Evolutionary conservation across 495 filamentous ascomycete genomes (phyloP), one percentile per base, ranked within the genome.

Genomic region (Aspergillus kassunensis): DNA sequence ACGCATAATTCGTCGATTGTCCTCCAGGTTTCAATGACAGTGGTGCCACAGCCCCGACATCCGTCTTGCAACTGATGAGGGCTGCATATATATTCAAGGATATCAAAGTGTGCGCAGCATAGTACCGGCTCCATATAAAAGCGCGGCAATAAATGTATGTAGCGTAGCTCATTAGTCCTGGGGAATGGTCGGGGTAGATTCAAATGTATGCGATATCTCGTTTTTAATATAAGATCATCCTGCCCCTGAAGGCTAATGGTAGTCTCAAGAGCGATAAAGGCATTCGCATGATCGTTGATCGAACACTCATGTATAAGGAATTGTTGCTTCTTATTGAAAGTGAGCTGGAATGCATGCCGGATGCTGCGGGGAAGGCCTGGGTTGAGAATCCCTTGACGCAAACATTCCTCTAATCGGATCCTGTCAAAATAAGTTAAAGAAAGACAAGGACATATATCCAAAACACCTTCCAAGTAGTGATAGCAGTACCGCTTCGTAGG

Each of bases 371-470:
- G 51, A 39, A 45, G 21, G 13, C 13, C 34, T 20, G 24, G 42
- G 10, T 46, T 27, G 16, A 35, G 18, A 30, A 29, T 15, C 16
- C 41, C 42, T 21, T 16, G 12, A 3, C 43, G 51, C 33, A 53
- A 25, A 42, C 42, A 53, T 12, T 29, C 31, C 3, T 30, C 42
- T 27, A 53, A n/a, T 13, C 21, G 19, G 13, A 46, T 25, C 16
- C 51, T 12, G 34, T 56, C 41, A 20, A 23, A 37, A 6, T 39
- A 45, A 25, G 53, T 51, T 19, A 56, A 30, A 24, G 45, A 19
- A 30, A 56, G 46, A 27, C 53, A 56, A 15, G 65, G 20, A 45
- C 53, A 56, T 11, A 56, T 37, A 23, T 56, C 71, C 36, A 78
- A 74, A 3, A 53, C 24, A 18, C 31, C 30, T 20, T 41, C 12